Evolutionary conservation across 495 filamentous ascomycete genomes (phyloP).

Genomic region (Aspergillus panamensis): DNA sequence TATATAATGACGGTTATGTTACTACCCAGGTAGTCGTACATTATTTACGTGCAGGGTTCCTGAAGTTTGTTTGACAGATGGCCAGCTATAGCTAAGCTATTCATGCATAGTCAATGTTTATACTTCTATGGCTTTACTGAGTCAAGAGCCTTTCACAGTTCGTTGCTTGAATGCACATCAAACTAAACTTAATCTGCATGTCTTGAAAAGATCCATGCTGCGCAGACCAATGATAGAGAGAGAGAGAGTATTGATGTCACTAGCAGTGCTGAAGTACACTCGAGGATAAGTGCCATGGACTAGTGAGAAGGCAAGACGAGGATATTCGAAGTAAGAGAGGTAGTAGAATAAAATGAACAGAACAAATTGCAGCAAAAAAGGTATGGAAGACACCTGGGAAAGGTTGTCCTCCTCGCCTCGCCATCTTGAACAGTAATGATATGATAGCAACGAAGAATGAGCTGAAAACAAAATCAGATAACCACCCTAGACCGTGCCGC

Average conservation of each 20-base stretch:
- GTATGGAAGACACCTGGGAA: neutral
- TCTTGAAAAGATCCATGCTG: neutral
- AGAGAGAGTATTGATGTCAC: neutral
- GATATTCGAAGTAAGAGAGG: neutral
- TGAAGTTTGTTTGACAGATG: neutral
- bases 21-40: too few relatives aligned
- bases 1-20: too few relatives aligned
- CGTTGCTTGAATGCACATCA: neutral
- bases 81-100: neutral
- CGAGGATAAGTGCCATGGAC: neutral
- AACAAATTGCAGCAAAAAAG: neutral
- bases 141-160: neutral
- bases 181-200: neutral
- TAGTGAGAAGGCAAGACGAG: neutral
- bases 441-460: constrained; percentile 12
- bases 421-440: constrained; percentile 9
- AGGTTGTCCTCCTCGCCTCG: neutral
- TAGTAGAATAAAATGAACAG: neutral
- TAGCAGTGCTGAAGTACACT: neutral
- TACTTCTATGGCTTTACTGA: neutral
- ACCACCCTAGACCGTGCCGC: constrained; percentile 29
- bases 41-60: too few relatives aligned
- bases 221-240: neutral
- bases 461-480: constrained; percentile 23
- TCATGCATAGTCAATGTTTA: neutral